Evolutionary conservation across 805 yeast species (phyloP).

Genomic region (Candida adriatica): DNA sequence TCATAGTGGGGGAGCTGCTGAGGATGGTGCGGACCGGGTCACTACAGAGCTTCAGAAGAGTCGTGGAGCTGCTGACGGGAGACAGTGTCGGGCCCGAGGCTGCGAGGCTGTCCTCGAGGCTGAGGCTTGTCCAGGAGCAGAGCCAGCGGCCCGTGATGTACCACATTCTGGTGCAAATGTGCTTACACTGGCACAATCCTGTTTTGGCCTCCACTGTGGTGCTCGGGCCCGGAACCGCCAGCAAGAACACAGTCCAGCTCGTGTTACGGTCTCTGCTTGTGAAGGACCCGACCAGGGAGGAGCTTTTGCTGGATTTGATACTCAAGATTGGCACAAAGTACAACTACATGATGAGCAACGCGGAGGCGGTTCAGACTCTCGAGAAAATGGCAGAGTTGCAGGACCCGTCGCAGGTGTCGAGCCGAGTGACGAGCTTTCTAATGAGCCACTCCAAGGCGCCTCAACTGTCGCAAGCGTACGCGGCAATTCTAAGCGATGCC

Average conservation of each 20-base stretch:
- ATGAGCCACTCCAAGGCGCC: slow-evolving; percentile 7
- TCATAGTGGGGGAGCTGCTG: slow-evolving; percentile 5
- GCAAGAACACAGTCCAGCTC: not conserved
- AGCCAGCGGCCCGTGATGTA: slow-evolving; percentile 4
- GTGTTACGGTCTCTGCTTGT: slow-evolving; percentile 10
- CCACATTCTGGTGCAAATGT: slow-evolving; percentile 4
- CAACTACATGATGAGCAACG: slow-evolving; percentile 9
- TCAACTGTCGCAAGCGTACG: slow-evolving; percentile 8
- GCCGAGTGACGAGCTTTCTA: slow-evolving; percentile 7
- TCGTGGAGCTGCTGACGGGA: not conserved
- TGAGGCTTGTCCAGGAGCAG: slow-evolving; percentile 1
- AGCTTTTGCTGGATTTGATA: slow-evolving; percentile 12
- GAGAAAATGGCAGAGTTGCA: slow-evolving; percentile 8
- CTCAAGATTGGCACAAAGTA: slow-evolving; percentile 10
- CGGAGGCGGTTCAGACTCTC: slow-evolving; percentile 11
- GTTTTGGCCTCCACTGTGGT: slow-evolving; percentile 7
- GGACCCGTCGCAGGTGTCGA: slow-evolving; percentile 5
- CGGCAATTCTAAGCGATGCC: slow-evolving; percentile 12
- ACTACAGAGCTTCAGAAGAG: slow-evolving; percentile 1
- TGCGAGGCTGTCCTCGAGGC: slow-evolving; percentile 3
- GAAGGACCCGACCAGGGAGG: slow-evolving; percentile 19
- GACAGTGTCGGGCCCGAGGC: slow-evolving; percentile 4
- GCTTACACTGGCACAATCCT: slow-evolving; percentile 10
- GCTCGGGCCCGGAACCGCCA: slow-evolving; percentile 2
- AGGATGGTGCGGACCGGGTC: slow-evolving; percentile 6